Evolutionary conservation across 495 filamentous ascomycete genomes (phyloP).

Genomic region (Xylaria telfairii): DNA sequence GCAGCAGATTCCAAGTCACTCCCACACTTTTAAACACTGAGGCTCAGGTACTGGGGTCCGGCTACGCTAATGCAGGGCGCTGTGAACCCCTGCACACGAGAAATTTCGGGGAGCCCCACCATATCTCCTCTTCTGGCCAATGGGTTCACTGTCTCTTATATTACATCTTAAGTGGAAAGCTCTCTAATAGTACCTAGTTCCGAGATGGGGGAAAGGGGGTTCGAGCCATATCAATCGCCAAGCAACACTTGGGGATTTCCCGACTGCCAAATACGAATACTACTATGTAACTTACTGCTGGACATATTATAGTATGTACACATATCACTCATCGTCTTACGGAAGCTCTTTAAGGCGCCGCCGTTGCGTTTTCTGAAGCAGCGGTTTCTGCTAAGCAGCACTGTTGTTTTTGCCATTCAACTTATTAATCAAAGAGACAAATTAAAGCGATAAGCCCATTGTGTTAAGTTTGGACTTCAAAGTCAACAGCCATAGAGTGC

Average conservation of each 20-base stretch:
- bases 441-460: neutral
- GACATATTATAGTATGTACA: no score
- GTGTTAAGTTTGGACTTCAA: neutral
- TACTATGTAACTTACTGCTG: no score
- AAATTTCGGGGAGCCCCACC: conserved; percentile 21
- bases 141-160: conserved; percentile 6
- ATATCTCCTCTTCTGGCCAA: neutral
- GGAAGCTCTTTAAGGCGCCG: neutral
- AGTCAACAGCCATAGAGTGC: neutral
- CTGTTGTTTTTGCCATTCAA: neutral
- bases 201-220: conserved; percentile 15
- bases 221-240: neutral
- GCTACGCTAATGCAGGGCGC: conserved; percentile 28
- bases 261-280: neutral
- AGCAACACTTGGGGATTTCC: neutral
- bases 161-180: conserved; percentile 11
- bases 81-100: conserved; percentile 18
- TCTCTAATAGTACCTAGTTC: conserved; percentile 2
- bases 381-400: neutral
- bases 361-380: conserved; percentile 2
- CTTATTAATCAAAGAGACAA: neutral
- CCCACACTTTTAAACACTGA: neutral
- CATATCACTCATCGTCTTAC: neutral
- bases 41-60: conserved; percentile 7
- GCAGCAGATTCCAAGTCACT: neutral